Evolutionary conservation across 306 rosid genomes (phyloP), one percentile per base, ranked within the genome.

Genomic region (Glycine tomentella): DNA sequence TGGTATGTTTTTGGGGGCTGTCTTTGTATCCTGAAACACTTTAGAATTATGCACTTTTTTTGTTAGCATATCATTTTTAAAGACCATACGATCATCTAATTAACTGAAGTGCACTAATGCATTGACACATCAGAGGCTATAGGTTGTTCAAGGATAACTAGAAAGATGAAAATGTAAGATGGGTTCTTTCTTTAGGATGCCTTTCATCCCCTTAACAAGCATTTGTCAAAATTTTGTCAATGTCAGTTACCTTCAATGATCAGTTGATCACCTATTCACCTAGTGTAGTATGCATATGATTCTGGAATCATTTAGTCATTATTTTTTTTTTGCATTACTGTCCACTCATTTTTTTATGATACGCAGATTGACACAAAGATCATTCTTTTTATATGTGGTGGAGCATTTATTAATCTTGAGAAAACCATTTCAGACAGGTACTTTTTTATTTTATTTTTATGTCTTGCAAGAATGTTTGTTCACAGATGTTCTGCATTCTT

Each of bases 341-440:
- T 55, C 36, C 67, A 13, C 33, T 14, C 10, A 7, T 20, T 49
- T 66, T 25, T 69, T 74, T 56, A 45, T 79, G 82, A 83, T 85
- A 34, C 76, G 87, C 91, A 93, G 98, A 90, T 93, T 62, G 91
- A 93, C 85, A 93, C 98, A n/a, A 93, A 89, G 87, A 86, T 91
- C 76, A 93, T 93, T 82, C 96, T 93, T 67, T 93, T 93, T 74
- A 86, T 93, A 77, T 93, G 98, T 83, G 98, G 97, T 58, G 98
- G 98, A 82, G 98, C 97, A n/a, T 93, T 93, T 74, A 15, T 93
- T 75, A 91, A 91, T 87, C 98, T 93, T 73, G 98, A 93, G 42
- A 93, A 93, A 86, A 93, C 98, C 85, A 90, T 93, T 89, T 91
- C 97, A 13, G 98, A 93, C 78, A 90, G 98, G 98, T 93, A 87